phyloP scores from a whole-genome alignment of 805 yeast species.

The Metschnikowia kunwiensis region DNA sequence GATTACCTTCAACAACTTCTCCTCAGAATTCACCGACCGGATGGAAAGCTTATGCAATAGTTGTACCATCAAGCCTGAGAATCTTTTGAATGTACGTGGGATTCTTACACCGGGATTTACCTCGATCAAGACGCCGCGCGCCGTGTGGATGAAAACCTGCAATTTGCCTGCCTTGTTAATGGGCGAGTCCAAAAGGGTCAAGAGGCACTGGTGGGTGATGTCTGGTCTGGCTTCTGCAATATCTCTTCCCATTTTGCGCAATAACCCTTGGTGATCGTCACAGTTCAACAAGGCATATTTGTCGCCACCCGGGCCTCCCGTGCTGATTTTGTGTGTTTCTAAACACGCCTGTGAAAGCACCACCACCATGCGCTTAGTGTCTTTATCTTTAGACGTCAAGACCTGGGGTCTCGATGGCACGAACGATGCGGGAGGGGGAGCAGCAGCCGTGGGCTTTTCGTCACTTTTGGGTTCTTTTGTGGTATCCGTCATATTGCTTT shows the following conservation, averaged over 20 bases:
- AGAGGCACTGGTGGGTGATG: slow-evolving; percentile 94
- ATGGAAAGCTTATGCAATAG: slow-evolving; percentile 87
- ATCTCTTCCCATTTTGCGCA: slow-evolving; percentile 95
- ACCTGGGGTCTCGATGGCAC: slow-evolving; percentile 87
- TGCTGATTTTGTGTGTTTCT: slow-evolving; percentile 87
- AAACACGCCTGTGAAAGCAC: slow-evolving; percentile 95
- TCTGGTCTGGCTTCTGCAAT: slow-evolving; percentile 99
- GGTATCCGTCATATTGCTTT: too few relatives aligned
- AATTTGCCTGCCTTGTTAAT: slow-evolving; percentile 95
- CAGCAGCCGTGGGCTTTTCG: slow-evolving; percentile 1
- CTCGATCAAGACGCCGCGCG: slow-evolving; percentile 90
- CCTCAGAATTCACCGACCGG: slow-evolving; percentile 93
- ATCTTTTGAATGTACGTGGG: slow-evolving; percentile 97
- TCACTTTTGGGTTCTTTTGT: neutral
- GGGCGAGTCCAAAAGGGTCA: slow-evolving; percentile 94
- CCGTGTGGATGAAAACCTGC: slow-evolving; percentile 95
- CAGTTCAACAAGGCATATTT: slow-evolving; percentile 92
- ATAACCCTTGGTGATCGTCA: slow-evolving; percentile 95
- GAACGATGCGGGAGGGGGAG: slow-evolving; percentile 52
- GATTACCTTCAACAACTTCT: slow-evolving; percentile 87
- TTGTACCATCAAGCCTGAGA: slow-evolving; percentile 97
- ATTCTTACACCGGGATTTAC: slow-evolving; percentile 96
- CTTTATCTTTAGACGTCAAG: slow-evolving; percentile 79
- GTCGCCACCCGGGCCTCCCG: slow-evolving; percentile 74
- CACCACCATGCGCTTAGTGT: slow-evolving; percentile 82